These are phyloP conservation scores for Capronia epimyces DNA, from an alignment of 2,329 filamentous ascomycete genomes.

Conservation along the genomic window DNA sequence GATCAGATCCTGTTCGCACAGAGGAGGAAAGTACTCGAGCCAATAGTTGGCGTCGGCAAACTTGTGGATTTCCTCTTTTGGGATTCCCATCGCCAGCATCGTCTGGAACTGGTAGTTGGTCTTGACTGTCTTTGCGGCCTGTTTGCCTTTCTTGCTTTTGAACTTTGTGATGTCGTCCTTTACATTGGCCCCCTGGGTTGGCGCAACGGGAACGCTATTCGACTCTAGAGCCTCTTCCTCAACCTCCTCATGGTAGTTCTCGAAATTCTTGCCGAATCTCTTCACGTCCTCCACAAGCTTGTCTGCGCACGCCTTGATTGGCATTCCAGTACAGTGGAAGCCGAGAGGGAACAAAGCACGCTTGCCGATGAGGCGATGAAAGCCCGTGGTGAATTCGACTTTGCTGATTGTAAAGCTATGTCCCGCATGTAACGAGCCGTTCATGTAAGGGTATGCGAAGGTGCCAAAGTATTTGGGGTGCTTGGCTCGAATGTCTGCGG, in stretches of 20 bases:
- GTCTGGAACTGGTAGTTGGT: slow-evolving; percentile 96
- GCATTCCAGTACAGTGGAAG: slow-evolving; percentile 95
- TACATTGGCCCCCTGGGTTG: slow-evolving; percentile 53
- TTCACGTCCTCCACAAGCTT: slow-evolving; percentile 87
- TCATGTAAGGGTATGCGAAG: slow-evolving; percentile 76
- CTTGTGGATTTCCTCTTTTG: slow-evolving; percentile 79
- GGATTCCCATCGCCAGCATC: slow-evolving; percentile 85
- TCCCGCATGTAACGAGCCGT: slow-evolving; percentile 81
- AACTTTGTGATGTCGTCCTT: slow-evolving; percentile 90
- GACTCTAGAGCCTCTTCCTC: slow-evolving; percentile 48
- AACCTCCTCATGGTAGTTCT: slow-evolving; percentile 63
- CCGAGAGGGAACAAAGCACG: slow-evolving; percentile 81
- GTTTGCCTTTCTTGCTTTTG: slow-evolving; percentile 86
- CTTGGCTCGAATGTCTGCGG: slow-evolving; percentile 70
- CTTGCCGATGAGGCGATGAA: slow-evolving; percentile 86
- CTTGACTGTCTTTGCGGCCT: slow-evolving; percentile 80
- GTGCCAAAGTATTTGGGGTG: slow-evolving; percentile 87
- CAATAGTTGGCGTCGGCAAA: slow-evolving; percentile 90
- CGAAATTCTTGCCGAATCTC: slow-evolving; percentile 81
- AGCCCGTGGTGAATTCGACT: slow-evolving; percentile 84
- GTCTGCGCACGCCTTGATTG: slow-evolving; percentile 95
- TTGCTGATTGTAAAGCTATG: slow-evolving; percentile 91
- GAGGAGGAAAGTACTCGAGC: slow-evolving; percentile 86
- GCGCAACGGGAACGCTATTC: slow-evolving; percentile 50
- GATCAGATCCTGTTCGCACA: slow-evolving; percentile 71